Conservation (phyloP, 495 filamentous ascomycete genomes). For the Penicillium psychrofluorescens region DNA sequence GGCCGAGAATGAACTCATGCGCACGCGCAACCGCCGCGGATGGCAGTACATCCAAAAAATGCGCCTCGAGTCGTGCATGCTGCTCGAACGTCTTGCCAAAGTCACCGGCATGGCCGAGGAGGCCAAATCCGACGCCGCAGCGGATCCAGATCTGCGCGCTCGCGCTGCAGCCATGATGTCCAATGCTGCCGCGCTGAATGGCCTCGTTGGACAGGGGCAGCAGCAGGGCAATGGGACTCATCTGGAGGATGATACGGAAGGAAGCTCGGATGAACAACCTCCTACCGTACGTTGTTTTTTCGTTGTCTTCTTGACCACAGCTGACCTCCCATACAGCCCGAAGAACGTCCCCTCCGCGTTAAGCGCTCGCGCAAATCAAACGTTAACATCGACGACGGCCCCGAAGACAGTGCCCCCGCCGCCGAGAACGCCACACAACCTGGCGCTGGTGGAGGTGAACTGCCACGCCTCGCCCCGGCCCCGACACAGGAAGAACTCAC, state of each 20-base stretch:
- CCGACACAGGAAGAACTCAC: constrained; percentile 36
- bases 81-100: constrained; percentile 80
- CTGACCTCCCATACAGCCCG: constrained; percentile 49
- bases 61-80: constrained; percentile 82
- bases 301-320: background rate
- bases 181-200: constrained; percentile 17
- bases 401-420: constrained; percentile 13
- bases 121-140: constrained; percentile 21
- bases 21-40: constrained; percentile 70
- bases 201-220: constrained; percentile 8
- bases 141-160: constrained; percentile 29
- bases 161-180: constrained; percentile 29
- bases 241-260: constrained; percentile 41
- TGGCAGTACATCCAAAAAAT: constrained; percentile 81
- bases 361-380: constrained; percentile 65
- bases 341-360: constrained; percentile 82
- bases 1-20: constrained; percentile 72
- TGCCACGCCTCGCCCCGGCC: constrained; percentile 33
- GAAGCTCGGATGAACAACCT: constrained; percentile 42
- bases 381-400: constrained; percentile 16
- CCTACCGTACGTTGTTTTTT: constrained; percentile 29
- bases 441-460: constrained; percentile 1
- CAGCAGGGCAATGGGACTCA: constrained; percentile 17
- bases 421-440: constrained; percentile 12
- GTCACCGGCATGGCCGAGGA: constrained; percentile 66